Percentiles rank a stretch among this genome's conserved stretches.
phyloP scores from a whole-genome alignment of 768 basidiomycete genomes.

The Lepiota venenata region DNA sequence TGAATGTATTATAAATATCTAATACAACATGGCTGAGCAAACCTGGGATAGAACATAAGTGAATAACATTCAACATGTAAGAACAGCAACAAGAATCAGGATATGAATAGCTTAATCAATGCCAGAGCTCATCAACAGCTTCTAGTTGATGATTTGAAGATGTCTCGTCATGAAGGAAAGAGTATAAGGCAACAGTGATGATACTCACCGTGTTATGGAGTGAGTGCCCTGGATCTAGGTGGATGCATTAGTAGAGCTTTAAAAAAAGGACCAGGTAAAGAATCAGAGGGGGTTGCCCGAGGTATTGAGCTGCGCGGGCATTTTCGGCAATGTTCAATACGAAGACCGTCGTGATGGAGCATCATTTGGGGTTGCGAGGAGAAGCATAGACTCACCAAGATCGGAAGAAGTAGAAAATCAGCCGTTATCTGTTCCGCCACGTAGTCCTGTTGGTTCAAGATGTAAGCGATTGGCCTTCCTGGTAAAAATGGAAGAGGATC shows the following conservation, averaged over 20 bases:
- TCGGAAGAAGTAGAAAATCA: no score
- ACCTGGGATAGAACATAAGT: no score
- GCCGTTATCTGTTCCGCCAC: neutral
- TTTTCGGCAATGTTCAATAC: constrained; percentile 77
- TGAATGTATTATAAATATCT: no score
- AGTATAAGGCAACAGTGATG: constrained; percentile 9
- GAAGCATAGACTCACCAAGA: constrained; percentile 27
- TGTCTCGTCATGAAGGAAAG: constrained; percentile 38
- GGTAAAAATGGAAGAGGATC: constrained; percentile 21
- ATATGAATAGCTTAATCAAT: constrained; percentile 43
- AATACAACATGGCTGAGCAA: no score
- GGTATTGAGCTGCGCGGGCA: constrained; percentile 88
- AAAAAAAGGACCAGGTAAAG: constrained; percentile 13
- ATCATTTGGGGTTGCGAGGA: constrained; percentile 39
- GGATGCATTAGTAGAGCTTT: constrained; percentile 4
- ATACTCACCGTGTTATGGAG: neutral
- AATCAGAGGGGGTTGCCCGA: constrained; percentile 83
- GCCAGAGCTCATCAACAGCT: constrained; percentile 83
- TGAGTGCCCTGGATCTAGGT: neutral
- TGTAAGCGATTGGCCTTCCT: neutral
- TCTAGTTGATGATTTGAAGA: constrained; percentile 75
- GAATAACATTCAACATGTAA: no score
- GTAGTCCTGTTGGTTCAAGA: neutral
- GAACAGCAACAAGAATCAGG: constrained; percentile 27
- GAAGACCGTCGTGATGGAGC: constrained; percentile 93